A percentile compares a stretch with the other conserved stretches of the same genome.
These are phyloP conservation scores for Helicocarpus griseus DNA, from an alignment of 2,329 filamentous ascomycete genomes.

Conservation along the genomic window DNA sequence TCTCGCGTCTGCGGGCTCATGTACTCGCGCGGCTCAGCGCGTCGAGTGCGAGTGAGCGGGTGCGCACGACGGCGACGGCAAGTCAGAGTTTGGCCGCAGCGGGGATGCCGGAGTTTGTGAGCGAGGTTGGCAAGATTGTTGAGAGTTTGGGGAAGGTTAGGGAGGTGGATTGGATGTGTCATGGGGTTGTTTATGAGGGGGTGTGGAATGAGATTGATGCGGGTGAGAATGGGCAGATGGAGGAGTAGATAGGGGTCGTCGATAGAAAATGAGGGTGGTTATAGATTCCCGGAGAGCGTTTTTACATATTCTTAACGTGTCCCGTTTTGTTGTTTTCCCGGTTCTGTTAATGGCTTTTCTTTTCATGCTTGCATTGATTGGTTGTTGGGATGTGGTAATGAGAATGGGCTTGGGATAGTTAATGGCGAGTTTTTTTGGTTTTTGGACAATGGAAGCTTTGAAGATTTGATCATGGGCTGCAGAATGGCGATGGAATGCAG, in stretches of 20 bases:
- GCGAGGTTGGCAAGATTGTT: conserved; percentile 49
- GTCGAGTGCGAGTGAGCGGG: conserved; percentile 50
- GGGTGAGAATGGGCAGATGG: not conserved
- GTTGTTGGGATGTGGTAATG: not conserved
- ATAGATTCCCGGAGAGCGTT: not conserved
- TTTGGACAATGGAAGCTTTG: not conserved
- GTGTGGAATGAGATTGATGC: conserved; percentile 26
- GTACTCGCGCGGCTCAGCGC: conserved; percentile 46
- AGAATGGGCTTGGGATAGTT: not conserved
- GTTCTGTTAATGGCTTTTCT: not conserved
- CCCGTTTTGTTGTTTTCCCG: not conserved
- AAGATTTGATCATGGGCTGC: not conserved
- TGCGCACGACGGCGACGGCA: conserved; percentile 48
- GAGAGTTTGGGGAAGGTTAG: conserved; percentile 48
- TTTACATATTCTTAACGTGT: not conserved
- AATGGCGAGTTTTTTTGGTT: not conserved
- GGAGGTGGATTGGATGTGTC: conserved; percentile 49
- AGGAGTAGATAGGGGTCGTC: not conserved
- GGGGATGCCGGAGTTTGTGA: conserved; percentile 54
- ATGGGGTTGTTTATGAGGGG: conserved; percentile 49
- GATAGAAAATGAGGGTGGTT: not conserved
- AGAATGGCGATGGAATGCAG: too few species aligned
- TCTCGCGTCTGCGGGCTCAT: conserved; percentile 50
- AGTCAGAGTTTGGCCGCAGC: conserved; percentile 49
- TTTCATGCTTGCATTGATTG: not conserved